These are phyloP conservation scores for Fusarium coffeatum DNA, from an alignment of 2,329 filamentous ascomycete genomes.

Conservation along the genomic window DNA sequence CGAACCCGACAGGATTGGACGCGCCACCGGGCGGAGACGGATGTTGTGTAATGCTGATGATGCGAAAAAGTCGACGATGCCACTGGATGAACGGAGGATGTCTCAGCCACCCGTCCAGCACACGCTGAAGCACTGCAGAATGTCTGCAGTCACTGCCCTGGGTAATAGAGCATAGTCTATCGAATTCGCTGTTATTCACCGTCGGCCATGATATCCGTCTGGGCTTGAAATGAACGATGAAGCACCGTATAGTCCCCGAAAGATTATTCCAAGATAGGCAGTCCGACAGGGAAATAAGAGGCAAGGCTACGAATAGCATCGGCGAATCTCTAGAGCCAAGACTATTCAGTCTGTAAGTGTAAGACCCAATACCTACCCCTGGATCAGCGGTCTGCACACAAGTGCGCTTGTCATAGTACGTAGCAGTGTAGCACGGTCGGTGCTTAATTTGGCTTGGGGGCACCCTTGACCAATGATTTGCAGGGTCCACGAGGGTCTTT, in stretches of 20 bases:
- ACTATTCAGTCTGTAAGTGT: conserved; percentile 31
- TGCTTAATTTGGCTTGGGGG: conserved; percentile 40
- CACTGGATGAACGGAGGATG: conserved; percentile 34
- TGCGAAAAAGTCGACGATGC: conserved; percentile 28
- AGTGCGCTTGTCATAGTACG: conserved; percentile 31
- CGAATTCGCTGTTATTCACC: conserved; percentile 4
- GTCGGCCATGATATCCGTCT: background rate
- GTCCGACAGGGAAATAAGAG: conserved; percentile 13
- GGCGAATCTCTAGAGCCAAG: conserved; percentile 42
- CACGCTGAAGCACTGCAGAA: conserved; percentile 2
- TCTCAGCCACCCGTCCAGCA: conserved; percentile 30
- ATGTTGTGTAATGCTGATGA: conserved; percentile 27
- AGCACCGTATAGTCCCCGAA: conserved; percentile 25
- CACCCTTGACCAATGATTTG: conserved; percentile 38
- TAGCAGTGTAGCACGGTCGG: conserved; percentile 26
- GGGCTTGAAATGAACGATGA: conserved; percentile 14
- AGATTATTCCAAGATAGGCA: conserved; percentile 30
- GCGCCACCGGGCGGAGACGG: conserved; percentile 42
- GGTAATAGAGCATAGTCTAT: background rate
- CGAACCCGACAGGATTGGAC: conserved; percentile 15
- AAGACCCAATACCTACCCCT: conserved; percentile 29
- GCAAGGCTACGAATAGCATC: conserved; percentile 35
- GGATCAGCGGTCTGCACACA: conserved; percentile 43
- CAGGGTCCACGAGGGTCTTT: conserved; percentile 39
- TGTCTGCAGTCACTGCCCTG: conserved; percentile 26